Evolutionary conservation across 768 basidiomycete genomes (phyloP).

Genomic region (Tulasnella sp.): DNA sequence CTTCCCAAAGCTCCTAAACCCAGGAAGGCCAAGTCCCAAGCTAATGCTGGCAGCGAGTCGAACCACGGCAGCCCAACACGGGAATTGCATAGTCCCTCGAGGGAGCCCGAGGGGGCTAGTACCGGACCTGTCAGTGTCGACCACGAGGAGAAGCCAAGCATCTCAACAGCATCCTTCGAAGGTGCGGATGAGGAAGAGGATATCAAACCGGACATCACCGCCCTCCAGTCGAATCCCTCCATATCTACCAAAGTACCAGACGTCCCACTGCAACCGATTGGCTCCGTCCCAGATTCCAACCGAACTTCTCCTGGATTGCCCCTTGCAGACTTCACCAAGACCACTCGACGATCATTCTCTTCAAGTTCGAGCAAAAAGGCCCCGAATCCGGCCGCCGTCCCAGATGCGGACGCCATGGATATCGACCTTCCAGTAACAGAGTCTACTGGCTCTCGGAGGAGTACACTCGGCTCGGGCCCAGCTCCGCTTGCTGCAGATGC

Average conservation of each 20-base stretch:
- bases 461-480: neutral
- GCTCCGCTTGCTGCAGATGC: neutral
- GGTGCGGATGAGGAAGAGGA: conserved; percentile 4
- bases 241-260: neutral
- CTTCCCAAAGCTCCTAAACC: conserved; percentile 42
- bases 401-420: neutral
- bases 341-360: neutral
- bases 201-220: conserved; percentile 3
- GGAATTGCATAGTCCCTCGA: neutral
- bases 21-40: conserved; percentile 21
- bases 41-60: neutral
- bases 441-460: neutral
- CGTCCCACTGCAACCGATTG: neutral
- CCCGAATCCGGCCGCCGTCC: neutral
- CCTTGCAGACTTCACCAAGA: neutral
- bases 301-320: neutral
- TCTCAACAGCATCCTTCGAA: neutral
- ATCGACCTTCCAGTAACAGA: neutral
- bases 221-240: neutral
- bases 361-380: neutral
- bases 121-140: neutral
- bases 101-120: neutral
- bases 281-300: neutral
- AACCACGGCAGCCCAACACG: neutral
- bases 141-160: neutral